Evolutionary conservation across 2,329 filamentous ascomycete species (phyloP).

Genomic region (Helminthosporium solani): DNA sequence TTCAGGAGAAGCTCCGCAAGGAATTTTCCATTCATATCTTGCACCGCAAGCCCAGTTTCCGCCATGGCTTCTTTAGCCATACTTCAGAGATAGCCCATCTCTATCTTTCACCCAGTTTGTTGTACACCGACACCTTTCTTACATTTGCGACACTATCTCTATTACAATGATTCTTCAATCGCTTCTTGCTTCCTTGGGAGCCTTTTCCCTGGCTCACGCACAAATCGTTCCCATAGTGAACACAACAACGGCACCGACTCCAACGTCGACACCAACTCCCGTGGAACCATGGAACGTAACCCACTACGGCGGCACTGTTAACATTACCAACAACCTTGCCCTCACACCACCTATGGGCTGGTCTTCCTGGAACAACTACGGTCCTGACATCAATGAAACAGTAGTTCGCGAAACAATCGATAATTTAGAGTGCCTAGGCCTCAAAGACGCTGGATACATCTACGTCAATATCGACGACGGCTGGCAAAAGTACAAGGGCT

Average conservation of each 20-base stretch:
- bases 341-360: conserved; percentile 25
- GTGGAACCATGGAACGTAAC: conserved; percentile 20
- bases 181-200: not conserved
- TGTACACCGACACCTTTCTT: no score
- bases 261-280: conserved; percentile 11
- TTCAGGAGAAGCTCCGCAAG: not conserved
- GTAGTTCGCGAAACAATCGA: conserved; percentile 20
- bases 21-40: not conserved
- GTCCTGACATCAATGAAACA: conserved; percentile 24
- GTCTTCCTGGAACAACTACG: conserved; percentile 24
- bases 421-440: conserved; percentile 14
- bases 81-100: not conserved
- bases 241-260: conserved; percentile 9
- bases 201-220: conserved; percentile 2
- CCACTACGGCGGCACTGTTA: conserved; percentile 16
- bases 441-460: conserved; percentile 23
- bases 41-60: not conserved
- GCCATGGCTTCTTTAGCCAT: not conserved
- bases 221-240: conserved; percentile 11
- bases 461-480: conserved; percentile 40
- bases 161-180: not conserved
- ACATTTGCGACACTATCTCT: no score
- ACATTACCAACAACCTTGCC: conserved; percentile 22
- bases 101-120: no score
- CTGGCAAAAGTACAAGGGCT: conserved; percentile 35